phyloP scores from a whole-genome alignment of 345 rosid species.

The Brassica incana region DNA sequence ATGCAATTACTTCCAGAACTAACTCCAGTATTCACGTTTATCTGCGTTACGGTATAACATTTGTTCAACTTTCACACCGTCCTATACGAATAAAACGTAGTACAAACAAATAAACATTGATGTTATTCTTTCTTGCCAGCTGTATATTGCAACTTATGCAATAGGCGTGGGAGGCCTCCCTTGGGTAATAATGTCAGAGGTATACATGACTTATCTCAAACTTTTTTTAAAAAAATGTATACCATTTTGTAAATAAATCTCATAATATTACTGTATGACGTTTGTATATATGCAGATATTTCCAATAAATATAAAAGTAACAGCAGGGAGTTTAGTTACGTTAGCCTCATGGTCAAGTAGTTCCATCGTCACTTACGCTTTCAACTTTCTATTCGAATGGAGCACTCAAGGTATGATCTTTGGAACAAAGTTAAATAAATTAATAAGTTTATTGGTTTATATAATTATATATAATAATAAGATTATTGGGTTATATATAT shows the following conservation, averaged over 20 bases:
- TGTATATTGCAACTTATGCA: conserved; percentile 27
- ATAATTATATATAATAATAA: not conserved
- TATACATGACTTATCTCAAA: conserved; percentile 14
- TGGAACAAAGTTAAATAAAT: not conserved
- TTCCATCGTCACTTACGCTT: conserved; percentile 44
- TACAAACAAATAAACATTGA: not conserved
- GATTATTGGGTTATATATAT: not conserved
- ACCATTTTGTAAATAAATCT: not conserved
- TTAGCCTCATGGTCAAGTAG: conserved; percentile 43
- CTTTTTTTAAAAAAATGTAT: not conserved
- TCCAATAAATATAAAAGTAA: conserved; percentile 48
- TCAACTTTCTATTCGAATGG: conserved; percentile 52
- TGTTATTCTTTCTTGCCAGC: conserved; percentile 23
- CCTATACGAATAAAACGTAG: not conserved
- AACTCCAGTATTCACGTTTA: conserved; percentile 36
- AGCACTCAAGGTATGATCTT: conserved; percentile 41
- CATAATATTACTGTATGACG: not conserved
- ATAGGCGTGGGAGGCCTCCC: conserved; percentile 47
- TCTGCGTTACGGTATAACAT: conserved; percentile 28
- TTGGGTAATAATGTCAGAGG: conserved; percentile 50
- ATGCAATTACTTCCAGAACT: conserved; percentile 21
- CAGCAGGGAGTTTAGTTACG: conserved; percentile 54
- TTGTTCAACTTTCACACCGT: not conserved
- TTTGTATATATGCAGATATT: conserved; percentile 45
- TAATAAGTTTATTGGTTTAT: not conserved